Conservation (phyloP, 1,139 yeast genomes). For the Groenewaldozyma auringiensis region DNA sequence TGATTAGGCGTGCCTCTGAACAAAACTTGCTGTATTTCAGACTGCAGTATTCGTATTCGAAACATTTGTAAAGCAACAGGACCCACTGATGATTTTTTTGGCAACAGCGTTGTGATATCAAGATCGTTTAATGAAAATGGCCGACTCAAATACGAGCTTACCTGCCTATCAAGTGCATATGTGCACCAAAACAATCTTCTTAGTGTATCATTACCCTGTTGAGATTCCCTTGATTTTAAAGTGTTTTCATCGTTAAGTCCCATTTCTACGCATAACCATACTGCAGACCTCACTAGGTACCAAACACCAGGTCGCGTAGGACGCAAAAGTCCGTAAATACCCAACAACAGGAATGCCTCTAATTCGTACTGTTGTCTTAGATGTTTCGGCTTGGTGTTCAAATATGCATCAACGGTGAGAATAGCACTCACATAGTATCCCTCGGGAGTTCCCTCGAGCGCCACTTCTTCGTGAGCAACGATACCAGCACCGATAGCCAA, state of each 20-base stretch:
- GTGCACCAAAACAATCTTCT: constrained; percentile 6
- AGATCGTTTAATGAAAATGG: constrained; percentile 5
- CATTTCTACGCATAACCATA: constrained; percentile 2
- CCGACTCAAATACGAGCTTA: constrained; percentile 5
- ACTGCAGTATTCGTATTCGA: constrained; percentile 4
- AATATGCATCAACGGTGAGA: background rate
- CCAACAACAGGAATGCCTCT: constrained; percentile 3
- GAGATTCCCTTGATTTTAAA: background rate
- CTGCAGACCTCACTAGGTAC: constrained; percentile 4
- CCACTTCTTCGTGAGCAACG: background rate
- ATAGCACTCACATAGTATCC: constrained; percentile 3
- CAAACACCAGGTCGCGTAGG: constrained; percentile 6
- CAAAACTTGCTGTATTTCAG: constrained; percentile 6
- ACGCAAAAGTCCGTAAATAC: constrained; percentile 5
- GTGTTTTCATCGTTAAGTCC: constrained; percentile 4
- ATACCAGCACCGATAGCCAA: constrained; percentile 5
- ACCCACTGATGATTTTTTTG: background rate
- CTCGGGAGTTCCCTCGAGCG: constrained; percentile 2
- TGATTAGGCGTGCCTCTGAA: background rate
- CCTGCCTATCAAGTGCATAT: constrained; percentile 6
- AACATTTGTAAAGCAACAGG: constrained; percentile 2
- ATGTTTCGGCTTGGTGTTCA: background rate
- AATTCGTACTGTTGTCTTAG: background rate
- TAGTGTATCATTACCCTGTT: background rate
- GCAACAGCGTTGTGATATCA: constrained; percentile 2